Base-by-base conservation (phyloP, 2,329 filamentous ascomycete genomes). In the Coleophoma cylindrospora region DNA sequence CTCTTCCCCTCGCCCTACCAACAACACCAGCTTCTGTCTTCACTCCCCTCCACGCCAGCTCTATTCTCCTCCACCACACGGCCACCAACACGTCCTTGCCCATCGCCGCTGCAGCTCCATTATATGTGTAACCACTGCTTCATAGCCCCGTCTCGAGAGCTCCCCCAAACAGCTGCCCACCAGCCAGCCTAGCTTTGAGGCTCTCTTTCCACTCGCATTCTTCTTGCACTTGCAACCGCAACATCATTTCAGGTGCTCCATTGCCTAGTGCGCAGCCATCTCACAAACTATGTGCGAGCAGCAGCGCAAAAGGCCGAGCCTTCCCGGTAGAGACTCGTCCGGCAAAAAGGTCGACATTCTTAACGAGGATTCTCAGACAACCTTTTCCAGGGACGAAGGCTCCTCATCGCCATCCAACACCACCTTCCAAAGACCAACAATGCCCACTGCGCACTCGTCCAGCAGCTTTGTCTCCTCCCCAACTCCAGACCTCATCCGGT, bases 291-390 rank as follows among this genome's bases (percentile, higher is more conserved):
- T 38, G 36, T 38, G 14, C 36, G 15, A 17, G 15, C 36, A 38
- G 12, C 13, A 14, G 13, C 15, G 7, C 13, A 38, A 38, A 17
- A 8, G 60, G 56, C 56, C 59, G 51, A 68, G 52, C 56, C 81
- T 83, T 77, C 73, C 80, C 54, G 75, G 72, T 47, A 70, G 74
- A 60, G 76, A 83, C 64, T 76, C 79, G 40, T 70, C 74, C 40
- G 80, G 80, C 58, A 76, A 77, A 57, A 70, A 74, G 64, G 75
- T 84, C 61, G 83, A 80, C 47, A 70, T 84, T 10, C 70, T 84
- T 37, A 83, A 83, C 63, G 78, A 83, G 55, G 77, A 80, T 44
- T 62, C 66, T 13, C 60, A 65, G 50, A 51, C 62, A 15, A 59
- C 56, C 51, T 27, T 27, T 6, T 27, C 27, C 27, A 27, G 27